Conservation (phyloP, 495 filamentous ascomycete genomes). For the Rhypophila decipiens region DNA sequence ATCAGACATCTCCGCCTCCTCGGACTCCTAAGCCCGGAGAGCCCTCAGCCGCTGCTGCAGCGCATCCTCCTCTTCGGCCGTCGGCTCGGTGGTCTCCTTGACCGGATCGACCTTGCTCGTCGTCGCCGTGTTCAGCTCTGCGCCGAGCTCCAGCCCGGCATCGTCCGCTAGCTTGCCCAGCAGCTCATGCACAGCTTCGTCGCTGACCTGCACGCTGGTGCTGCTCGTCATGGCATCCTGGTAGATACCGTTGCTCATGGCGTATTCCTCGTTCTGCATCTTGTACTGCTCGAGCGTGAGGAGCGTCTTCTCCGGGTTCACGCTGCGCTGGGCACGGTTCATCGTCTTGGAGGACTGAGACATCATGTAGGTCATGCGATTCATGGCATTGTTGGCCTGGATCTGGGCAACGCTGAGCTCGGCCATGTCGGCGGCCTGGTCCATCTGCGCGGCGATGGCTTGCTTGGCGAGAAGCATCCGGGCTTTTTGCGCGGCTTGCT, state of each 20-base stretch:
- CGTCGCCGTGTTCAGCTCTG: constrained; percentile 59
- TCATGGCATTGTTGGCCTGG: constrained; percentile 50
- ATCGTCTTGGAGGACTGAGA: constrained; percentile 42
- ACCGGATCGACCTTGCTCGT: constrained; percentile 48
- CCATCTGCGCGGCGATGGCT: constrained; percentile 48
- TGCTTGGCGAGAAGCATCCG: constrained; percentile 51
- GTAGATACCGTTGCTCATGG: constrained; percentile 75
- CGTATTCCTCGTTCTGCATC: constrained; percentile 76
- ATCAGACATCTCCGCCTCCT: neutral
- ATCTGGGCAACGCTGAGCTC: constrained; percentile 46
- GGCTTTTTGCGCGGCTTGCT: constrained; percentile 77
- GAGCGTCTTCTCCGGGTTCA: constrained; percentile 62
- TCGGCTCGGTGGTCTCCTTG: constrained; percentile 42
- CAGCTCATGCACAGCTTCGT: constrained; percentile 76
- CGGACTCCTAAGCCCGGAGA: constrained; percentile 36
- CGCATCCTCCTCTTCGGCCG: constrained; percentile 57
- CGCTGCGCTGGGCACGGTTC: constrained; percentile 64
- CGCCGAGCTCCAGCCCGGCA: constrained; percentile 65
- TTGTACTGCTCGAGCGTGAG: constrained; percentile 72
- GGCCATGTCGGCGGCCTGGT: constrained; percentile 49
- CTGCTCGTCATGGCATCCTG: constrained; percentile 72
- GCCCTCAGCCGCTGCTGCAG: constrained; percentile 53
- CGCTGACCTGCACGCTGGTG: constrained; percentile 69
- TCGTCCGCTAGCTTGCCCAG: constrained; percentile 78
- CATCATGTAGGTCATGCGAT: constrained; percentile 50